Evolutionary conservation across 208 protist genomes (phyloP).

Genomic region (Jaenimonas drosophilae): DNA sequence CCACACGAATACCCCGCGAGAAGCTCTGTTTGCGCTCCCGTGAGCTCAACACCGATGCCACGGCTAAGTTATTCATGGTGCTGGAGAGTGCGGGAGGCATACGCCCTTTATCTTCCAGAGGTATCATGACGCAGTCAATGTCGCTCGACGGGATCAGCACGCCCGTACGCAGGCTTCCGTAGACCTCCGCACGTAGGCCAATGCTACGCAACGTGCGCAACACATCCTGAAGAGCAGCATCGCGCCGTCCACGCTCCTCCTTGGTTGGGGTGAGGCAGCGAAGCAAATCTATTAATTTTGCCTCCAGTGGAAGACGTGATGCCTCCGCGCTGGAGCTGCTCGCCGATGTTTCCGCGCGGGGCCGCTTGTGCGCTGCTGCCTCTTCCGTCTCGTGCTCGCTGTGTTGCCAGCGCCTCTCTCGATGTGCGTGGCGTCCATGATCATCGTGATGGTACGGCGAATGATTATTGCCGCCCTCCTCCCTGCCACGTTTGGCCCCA

Average conservation of each 20-base stretch:
- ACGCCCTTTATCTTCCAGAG: slow-evolving; percentile 10
- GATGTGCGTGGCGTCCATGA: too few species aligned
- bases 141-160: slow-evolving; percentile 70
- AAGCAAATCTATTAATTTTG: slow-evolving; percentile 35
- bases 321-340: not conserved
- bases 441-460: too few species aligned
- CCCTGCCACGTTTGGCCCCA: too few species aligned
- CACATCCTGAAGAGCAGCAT: slow-evolving; percentile 38
- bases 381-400: too few species aligned
- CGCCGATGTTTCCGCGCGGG: too few species aligned
- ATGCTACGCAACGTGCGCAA: slow-evolving; percentile 8
- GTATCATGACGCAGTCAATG: slow-evolving; percentile 60
- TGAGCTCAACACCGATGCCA: not conserved
- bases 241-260: slow-evolving; percentile 11
- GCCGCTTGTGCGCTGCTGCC: too few species aligned
- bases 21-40: slow-evolving; percentile 10
- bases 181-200: slow-evolving; percentile 17
- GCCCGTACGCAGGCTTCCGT: slow-evolving; percentile 71
- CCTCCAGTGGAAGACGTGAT: slow-evolving; percentile 21
- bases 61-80: slow-evolving; percentile 4
- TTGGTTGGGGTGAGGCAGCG: slow-evolving; percentile 21
- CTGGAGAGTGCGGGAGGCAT: too few species aligned
- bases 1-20: slow-evolving; percentile 17
- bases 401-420: too few species aligned
- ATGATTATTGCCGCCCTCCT: too few species aligned